A percentile compares a stretch with the other conserved stretches of the same genome.
phyloP scores from a whole-genome alignment of 78 protist genomes.

The Dictyostelium intermedium region DNA sequence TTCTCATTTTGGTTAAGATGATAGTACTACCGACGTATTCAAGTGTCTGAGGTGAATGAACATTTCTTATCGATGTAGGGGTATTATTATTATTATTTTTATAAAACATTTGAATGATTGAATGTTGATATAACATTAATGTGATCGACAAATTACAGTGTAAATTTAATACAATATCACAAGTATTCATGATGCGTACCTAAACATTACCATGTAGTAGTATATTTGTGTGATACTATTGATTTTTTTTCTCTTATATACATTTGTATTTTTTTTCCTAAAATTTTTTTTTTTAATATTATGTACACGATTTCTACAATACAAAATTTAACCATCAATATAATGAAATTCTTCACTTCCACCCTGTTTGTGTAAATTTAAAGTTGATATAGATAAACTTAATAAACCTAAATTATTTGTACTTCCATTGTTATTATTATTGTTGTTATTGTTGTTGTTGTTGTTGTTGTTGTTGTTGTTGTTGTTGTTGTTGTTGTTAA shows the following conservation, averaged over 20 bases:
- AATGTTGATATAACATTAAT: too few relatives aligned
- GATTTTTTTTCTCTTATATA: background rate
- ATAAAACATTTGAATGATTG: too few relatives aligned
- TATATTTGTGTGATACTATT: background rate
- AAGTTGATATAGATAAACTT: background rate
- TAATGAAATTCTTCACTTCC: slow-evolving; percentile 10
- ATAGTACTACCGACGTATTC: slow-evolving; percentile 99
- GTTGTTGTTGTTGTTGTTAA: background rate
- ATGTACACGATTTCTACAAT: background rate
- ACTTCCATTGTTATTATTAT: background rate
- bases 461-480: background rate
- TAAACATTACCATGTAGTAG: background rate
- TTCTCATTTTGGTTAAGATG: slow-evolving; percentile 88
- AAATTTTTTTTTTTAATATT: background rate
- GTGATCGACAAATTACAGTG: too few relatives aligned
- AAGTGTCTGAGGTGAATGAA: slow-evolving; percentile 98
- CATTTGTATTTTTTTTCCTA: background rate
- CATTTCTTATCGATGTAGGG: slow-evolving; percentile 99
- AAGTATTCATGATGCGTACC: background rate
- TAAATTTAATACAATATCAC: slow-evolving; percentile 11
- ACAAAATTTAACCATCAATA: slow-evolving; percentile 11
- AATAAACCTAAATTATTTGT: background rate
- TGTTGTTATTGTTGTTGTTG: background rate
- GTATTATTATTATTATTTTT: too few relatives aligned
- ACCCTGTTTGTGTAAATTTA: background rate